These are phyloP conservation scores for Clonostachys solani DNA, from an alignment of 2,329 filamentous ascomycete genomes.

Conservation along the genomic window DNA sequence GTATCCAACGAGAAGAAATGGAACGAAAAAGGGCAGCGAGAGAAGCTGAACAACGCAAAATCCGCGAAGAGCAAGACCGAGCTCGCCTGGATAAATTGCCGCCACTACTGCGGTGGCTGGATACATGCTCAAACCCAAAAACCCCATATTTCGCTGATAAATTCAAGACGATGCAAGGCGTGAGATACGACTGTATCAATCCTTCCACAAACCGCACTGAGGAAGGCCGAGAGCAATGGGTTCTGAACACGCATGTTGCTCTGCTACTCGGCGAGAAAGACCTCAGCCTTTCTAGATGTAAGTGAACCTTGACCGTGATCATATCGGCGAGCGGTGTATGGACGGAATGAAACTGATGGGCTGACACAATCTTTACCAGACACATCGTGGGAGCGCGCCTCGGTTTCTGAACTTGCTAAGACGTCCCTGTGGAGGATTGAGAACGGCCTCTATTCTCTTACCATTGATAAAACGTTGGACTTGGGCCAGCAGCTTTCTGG, in stretches of 20 bases:
- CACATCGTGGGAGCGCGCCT: slow-evolving; percentile 52
- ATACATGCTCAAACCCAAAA: slow-evolving; percentile 46
- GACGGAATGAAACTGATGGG: no score
- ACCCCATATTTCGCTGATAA: slow-evolving; percentile 42
- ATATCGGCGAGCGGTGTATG: no score
- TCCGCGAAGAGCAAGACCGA: slow-evolving; percentile 50
- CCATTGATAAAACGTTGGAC: slow-evolving; percentile 42
- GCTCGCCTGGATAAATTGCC: slow-evolving; percentile 53
- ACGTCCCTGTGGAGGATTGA: slow-evolving; percentile 55
- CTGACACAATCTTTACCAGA: slow-evolving; percentile 28
- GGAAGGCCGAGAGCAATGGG: slow-evolving; percentile 61
- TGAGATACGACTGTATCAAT: slow-evolving; percentile 60
- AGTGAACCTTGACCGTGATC: slow-evolving; percentile 16
- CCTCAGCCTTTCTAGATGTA: slow-evolving; percentile 54
- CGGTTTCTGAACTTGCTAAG: slow-evolving; percentile 51
- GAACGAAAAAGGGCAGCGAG: slow-evolving; percentile 41
- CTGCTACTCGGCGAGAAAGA: slow-evolving; percentile 63
- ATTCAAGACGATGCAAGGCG: slow-evolving; percentile 54
- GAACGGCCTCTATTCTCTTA: slow-evolving; percentile 50
- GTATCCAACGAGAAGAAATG: slow-evolving; percentile 35
- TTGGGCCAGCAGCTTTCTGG: slow-evolving; percentile 47
- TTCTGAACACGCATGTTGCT: slow-evolving; percentile 61
- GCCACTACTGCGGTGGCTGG: slow-evolving; percentile 57
- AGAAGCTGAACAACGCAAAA: slow-evolving; percentile 42
- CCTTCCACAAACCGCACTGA: slow-evolving; percentile 45